phyloP scores from a whole-genome alignment of 116 monocot species.

The Papilionanthe hybrid region DNA sequence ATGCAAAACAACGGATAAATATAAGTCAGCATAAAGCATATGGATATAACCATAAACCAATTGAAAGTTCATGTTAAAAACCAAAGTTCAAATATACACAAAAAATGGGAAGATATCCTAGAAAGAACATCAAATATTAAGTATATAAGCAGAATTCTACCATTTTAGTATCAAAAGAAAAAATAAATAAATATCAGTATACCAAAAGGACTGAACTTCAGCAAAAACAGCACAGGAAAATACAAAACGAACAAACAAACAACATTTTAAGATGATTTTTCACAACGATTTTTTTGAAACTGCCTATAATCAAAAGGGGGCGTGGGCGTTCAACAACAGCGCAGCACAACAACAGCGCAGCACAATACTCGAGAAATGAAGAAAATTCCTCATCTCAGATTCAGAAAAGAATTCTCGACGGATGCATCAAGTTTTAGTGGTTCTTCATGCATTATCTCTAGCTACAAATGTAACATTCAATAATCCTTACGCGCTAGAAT shows the following conservation, averaged over 20 bases:
- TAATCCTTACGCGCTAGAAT: no score
- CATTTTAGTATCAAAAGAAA: not conserved
- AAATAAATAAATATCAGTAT: not conserved
- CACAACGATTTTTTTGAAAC: not conserved
- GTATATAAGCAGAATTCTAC: not conserved
- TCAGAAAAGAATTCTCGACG: no score
- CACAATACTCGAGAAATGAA: not conserved
- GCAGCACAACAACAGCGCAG: not conserved
- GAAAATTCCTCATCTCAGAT: no score
- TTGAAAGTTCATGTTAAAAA: not conserved
- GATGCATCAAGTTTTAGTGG: no score
- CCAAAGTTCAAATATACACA: not conserved
- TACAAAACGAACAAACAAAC: not conserved
- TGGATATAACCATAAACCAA: not conserved
- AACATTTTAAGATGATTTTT: not conserved
- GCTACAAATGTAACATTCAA: no score
- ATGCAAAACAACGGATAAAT: conserved; percentile 9
- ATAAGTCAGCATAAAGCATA: conserved; percentile 10
- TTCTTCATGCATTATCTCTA: no score
- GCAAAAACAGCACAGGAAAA: not conserved
- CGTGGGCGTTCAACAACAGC: no score
- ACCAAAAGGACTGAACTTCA: not conserved
- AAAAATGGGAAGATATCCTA: not conserved
- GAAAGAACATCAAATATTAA: not conserved
- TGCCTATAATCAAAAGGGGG: not conserved